A percentile compares a stretch with the other conserved stretches of the same genome.
These are phyloP conservation scores for Trichoderma sp. DNA, from an alignment of 2,329 filamentous ascomycete genomes.

Conservation along the genomic window DNA sequence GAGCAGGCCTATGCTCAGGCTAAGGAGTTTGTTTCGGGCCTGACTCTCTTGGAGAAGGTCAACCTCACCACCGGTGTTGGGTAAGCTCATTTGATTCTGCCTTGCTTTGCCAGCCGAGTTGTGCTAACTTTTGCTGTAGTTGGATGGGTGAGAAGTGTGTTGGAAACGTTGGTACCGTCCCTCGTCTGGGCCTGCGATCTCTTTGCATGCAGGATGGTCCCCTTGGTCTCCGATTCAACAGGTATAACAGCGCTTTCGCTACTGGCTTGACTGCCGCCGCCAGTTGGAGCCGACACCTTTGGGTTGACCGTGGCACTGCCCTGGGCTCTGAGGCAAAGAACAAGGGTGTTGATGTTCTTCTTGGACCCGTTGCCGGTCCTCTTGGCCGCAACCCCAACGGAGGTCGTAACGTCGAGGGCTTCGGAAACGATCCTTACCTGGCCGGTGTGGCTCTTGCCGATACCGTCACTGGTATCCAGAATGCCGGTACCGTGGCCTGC, in stretches of 20 bases:
- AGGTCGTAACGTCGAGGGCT: constrained; percentile 63
- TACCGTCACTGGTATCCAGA: constrained; percentile 77
- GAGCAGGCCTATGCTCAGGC: constrained; percentile 72
- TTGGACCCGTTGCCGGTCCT: constrained; percentile 50
- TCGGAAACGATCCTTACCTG: constrained; percentile 69
- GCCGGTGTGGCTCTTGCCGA: constrained; percentile 70
- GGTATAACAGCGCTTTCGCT: constrained; percentile 79
- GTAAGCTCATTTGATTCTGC: constrained; percentile 44
- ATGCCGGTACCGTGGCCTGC: constrained; percentile 77
- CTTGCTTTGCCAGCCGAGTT: neutral
- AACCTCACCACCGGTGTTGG: constrained; percentile 91
- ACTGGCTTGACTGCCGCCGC: constrained; percentile 76
- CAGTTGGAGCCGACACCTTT: constrained; percentile 74
- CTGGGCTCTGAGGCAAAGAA: constrained; percentile 62
- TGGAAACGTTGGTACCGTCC: constrained; percentile 69
- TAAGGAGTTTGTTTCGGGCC: constrained; percentile 72
- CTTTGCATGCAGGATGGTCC: constrained; percentile 89
- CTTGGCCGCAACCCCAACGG: constrained; percentile 46
- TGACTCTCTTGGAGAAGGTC: constrained; percentile 86
- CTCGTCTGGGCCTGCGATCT: constrained; percentile 64
- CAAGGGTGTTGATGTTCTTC: constrained; percentile 73
- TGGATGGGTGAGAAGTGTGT: constrained; percentile 66
- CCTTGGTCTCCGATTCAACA: constrained; percentile 71
- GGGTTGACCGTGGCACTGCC: constrained; percentile 49
- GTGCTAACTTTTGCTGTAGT: constrained; percentile 26